Percentiles rank a stretch among this genome's conserved stretches.
Conservation (phyloP, 768 basidiomycete genomes). For the Podaxis sp. region DNA sequence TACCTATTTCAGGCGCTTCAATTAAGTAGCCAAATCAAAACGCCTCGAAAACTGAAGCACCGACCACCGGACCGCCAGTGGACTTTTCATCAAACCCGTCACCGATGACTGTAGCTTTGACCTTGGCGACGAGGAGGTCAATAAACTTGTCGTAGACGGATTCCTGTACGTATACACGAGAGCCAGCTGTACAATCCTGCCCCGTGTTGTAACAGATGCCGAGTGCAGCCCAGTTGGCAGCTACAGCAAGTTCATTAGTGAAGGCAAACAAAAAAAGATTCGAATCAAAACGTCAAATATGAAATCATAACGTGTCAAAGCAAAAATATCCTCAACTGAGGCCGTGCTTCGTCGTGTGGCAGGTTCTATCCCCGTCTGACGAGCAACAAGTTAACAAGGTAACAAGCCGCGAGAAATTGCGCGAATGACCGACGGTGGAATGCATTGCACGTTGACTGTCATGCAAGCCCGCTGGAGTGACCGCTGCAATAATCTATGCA, state of each 20-base stretch:
- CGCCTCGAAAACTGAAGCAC: constrained; percentile 19
- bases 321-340: constrained; percentile 7
- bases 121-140: constrained; percentile 58
- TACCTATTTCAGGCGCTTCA: constrained; percentile 42
- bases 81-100: constrained; percentile 76
- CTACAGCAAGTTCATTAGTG: constrained; percentile 31
- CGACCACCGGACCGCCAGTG: constrained; percentile 82
- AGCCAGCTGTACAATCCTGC: constrained; percentile 94
- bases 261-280: neutral
- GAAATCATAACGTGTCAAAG: neutral
- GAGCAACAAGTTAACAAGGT: too few species aligned
- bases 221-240: constrained; percentile 82
- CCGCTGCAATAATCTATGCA: neutral
- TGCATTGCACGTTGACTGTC: neutral
- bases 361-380: neutral
- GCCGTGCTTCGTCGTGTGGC: neutral
- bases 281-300: neutral
- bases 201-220: constrained; percentile 88
- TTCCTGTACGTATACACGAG: constrained; percentile 87
- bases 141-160: constrained; percentile 85
- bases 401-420: too few species aligned
- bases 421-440: neutral
- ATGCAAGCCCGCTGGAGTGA: neutral
- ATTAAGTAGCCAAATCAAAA: neutral
- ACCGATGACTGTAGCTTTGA: constrained; percentile 69